A percentile compares a stretch with the other conserved stretches of the same genome.
Evolutionary conservation across 129 eudicot genomes (phyloP).

Genomic region (Ambrosia artemisiifolia): DNA sequence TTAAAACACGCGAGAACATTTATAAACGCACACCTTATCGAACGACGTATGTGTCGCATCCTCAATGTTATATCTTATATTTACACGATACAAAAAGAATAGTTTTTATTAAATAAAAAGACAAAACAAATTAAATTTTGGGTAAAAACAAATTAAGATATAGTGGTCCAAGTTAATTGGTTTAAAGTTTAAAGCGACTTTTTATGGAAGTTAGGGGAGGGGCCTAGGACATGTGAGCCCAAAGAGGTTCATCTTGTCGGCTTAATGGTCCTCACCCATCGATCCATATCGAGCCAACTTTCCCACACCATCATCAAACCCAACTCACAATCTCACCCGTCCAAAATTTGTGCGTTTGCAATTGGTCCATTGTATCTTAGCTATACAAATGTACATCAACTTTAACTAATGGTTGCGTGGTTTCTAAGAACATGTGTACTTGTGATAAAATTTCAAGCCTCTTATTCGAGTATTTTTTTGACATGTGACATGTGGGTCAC

Average conservation of each 20-base stretch:
- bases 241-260: constrained; percentile 28
- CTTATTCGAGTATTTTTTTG: no score
- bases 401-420: not conserved
- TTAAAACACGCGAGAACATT: not conserved
- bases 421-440: no score
- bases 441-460: no score
- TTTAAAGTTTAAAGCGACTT: constrained; percentile 14
- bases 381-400: constrained; percentile 15
- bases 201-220: constrained; percentile 27
- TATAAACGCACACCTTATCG: not conserved
- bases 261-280: constrained; percentile 22
- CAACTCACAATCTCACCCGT: constrained; percentile 17
- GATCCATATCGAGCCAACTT: constrained; percentile 32
- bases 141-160: not conserved
- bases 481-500: no score
- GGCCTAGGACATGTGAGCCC: constrained; percentile 33
- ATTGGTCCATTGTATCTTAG: constrained; percentile 22
- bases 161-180: constrained; percentile 29
- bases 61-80: no score
- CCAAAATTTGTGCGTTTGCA: constrained; percentile 14
- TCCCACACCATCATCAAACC: constrained; percentile 24
- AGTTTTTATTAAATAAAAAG: not conserved
- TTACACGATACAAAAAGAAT: no score
- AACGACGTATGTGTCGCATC: not conserved
- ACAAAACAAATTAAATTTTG: not conserved